Evolutionary conservation across 495 filamentous ascomycete genomes (phyloP), one percentile per base, ranked within the genome.

Genomic region (Neurospora sp.): DNA sequence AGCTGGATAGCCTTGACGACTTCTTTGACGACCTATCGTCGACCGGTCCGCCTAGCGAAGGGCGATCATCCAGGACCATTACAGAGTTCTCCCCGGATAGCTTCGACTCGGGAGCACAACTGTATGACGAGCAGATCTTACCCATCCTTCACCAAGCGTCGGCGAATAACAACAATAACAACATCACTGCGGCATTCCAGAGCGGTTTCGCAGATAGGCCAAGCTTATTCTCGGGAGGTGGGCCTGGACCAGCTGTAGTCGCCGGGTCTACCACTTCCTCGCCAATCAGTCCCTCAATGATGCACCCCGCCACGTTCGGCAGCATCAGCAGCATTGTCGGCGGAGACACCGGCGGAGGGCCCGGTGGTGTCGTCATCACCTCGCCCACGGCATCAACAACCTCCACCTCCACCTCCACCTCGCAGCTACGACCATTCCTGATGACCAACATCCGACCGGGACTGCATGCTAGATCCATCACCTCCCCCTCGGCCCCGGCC

Each of bases 101-200:
- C 68, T 89, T 89, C 42, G 94, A 97, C 73, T 90, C 89, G 40
- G 91, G 90, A 20, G 93, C 94, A 14, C 91, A 93, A 78, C 85
- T 98, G 4, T 98, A 99, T 79, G 94, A 98, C 78, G 95, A 95
- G 78, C 92, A 97, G 76, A 96, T 95, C 14, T 87, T 94, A 4
- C 96, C 96, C 0, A 97, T 99, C 70, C 83, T 98, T 18, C 90
- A 93, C 75, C 93, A 94, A 75, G 84, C 85, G 2, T 84, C 84
- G 4, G 84, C 78, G 69, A 84, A 84, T 70, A 94, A 66, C 53
- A 66, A 66, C 27, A 66, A 35, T 66, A 66, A 35, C 53, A 61
- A 61, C 92, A 0, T 68, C 71, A 77, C 18, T 53, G 72, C 69
- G 46, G 96, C 93, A 0, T 95, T 99, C 79, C 94, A 97, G 73